Conservation (phyloP, 306 rosid genomes). For the Casuarina glauca region DNA sequence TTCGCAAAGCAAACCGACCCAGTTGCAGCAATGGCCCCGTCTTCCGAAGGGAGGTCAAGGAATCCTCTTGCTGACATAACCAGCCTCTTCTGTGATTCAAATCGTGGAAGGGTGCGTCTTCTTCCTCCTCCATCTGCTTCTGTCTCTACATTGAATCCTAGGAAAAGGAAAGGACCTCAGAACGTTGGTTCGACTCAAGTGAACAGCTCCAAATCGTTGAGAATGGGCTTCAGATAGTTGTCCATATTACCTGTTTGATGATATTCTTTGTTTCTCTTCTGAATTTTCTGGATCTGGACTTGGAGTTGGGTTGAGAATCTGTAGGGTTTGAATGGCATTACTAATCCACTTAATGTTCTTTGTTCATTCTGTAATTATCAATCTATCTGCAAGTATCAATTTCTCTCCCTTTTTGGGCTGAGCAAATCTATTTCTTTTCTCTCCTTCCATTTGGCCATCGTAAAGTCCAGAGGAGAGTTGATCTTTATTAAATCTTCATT, state of each 20-base stretch:
- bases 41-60: not conserved
- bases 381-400: too few relatives aligned
- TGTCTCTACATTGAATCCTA: not conserved
- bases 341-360: too few relatives aligned
- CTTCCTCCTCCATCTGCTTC: conserved; percentile 8
- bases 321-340: too few relatives aligned
- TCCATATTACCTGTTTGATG: not conserved
- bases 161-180: conserved; percentile 11
- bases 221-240: conserved; percentile 48
- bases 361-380: too few relatives aligned
- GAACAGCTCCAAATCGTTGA: conserved; percentile 14
- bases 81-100: not conserved
- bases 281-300: too few relatives aligned
- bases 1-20: not conserved
- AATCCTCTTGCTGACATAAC: conserved; percentile 7
- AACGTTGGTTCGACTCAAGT: not conserved
- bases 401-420: too few relatives aligned
- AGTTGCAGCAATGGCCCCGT: not conserved
- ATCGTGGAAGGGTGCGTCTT: not conserved
- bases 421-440: too few relatives aligned
- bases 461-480: too few relatives aligned
- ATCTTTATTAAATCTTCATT: too few relatives aligned
- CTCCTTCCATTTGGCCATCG: too few relatives aligned
- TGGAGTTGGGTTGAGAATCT: too few relatives aligned
- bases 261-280: not conserved